Evolutionary conservation across 352 stramenopile genomes (phyloP).

Genomic region (Paralagenidium karlingii): DNA sequence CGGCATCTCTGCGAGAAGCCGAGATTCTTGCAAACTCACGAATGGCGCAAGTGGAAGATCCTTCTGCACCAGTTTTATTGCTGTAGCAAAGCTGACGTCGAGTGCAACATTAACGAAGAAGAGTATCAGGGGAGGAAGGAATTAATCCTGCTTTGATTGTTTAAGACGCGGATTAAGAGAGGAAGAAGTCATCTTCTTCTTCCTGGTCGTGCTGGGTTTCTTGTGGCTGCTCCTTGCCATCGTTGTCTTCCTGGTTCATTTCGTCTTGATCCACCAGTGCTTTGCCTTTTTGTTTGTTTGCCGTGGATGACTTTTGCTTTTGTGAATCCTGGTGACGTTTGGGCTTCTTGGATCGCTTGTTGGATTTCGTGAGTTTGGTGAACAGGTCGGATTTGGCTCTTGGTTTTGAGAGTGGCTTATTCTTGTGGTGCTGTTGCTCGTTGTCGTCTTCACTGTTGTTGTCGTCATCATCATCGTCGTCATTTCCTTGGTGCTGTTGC

Average conservation of each 20-base stretch:
- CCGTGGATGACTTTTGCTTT: neutral
- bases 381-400: neutral
- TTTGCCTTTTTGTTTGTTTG: neutral
- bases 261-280: neutral
- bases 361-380: neutral
- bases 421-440: neutral
- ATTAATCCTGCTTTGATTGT: too few species aligned
- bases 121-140: too few species aligned
- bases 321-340: too few species aligned
- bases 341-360: neutral
- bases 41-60: slow-evolving; percentile 24
- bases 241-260: too few species aligned
- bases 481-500: too few species aligned
- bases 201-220: too few species aligned
- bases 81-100: too few species aligned
- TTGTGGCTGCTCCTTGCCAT: too few species aligned
- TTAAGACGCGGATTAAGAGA: too few species aligned
- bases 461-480: neutral
- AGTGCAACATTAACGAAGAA: too few species aligned
- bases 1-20: slow-evolving; percentile 60
- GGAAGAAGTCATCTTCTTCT: too few species aligned
- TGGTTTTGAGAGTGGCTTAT: neutral
- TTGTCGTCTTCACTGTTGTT: neutral
- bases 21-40: slow-evolving; percentile 34
- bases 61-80: too few species aligned